phyloP scores from a whole-genome alignment of 2,329 filamentous ascomycete species.

The Capronia americana region DNA sequence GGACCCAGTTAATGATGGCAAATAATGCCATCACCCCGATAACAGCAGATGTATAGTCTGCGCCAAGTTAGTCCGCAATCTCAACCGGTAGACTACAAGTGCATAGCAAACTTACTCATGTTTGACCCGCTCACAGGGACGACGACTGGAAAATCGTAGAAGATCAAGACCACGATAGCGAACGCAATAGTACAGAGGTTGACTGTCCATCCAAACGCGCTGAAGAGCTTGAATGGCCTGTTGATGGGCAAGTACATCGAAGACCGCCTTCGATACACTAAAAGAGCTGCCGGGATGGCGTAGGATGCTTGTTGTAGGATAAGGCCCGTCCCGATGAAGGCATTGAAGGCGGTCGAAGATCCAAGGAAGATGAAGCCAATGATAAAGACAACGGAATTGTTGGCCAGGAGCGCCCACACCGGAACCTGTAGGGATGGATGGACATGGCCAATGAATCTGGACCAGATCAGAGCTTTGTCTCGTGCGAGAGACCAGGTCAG shows the following conservation, averaged over 20 bases:
- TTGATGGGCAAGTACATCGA: conserved; percentile 34
- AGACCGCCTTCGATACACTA: conserved; percentile 42
- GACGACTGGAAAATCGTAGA: conserved; percentile 44
- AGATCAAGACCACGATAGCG: conserved; percentile 41
- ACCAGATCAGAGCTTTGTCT: conserved; percentile 38
- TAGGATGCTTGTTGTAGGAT: conserved; percentile 5
- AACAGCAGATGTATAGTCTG: no score
- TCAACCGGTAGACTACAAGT: no score
- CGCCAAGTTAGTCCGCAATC: no score
- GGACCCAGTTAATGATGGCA: no score
- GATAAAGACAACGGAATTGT: no score
- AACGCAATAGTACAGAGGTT: conserved; percentile 42
- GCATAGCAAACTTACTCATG: conserved; percentile 42
- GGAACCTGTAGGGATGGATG: no score
- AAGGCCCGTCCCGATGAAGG: no score
- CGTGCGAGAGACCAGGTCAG: conserved; percentile 44
- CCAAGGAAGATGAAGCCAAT: no score
- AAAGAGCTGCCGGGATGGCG: conserved; percentile 42
- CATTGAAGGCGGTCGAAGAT: no score
- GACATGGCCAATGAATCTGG: no score
- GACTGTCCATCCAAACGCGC: conserved; percentile 40
- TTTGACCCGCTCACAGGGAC: conserved; percentile 41
- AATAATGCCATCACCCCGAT: no score
- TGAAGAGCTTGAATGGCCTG: conserved; percentile 23
- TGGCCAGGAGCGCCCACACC: no score